Percentiles rank a stretch among this genome's conserved stretches.
These are phyloP conservation scores for Nakazawaea wickerhamii DNA, from an alignment of 805 yeast species.

Conservation along the genomic window DNA sequence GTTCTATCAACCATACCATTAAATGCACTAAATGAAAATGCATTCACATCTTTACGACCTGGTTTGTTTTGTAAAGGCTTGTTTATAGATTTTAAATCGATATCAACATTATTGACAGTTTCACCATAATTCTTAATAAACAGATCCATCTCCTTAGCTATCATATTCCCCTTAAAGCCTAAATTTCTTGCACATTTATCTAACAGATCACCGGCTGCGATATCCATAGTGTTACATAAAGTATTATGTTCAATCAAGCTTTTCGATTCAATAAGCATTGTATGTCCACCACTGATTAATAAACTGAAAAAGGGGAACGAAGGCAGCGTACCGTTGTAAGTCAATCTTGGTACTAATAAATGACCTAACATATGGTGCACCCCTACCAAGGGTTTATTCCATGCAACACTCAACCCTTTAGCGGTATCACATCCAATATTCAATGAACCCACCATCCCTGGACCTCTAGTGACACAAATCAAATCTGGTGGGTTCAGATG, in stretches of 20 bases:
- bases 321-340: slow-evolving; percentile 37
- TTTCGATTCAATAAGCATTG: slow-evolving; percentile 70
- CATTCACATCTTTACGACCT: slow-evolving; percentile 37
- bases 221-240: slow-evolving; percentile 70
- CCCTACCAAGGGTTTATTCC: slow-evolving; percentile 74
- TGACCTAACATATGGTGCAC: slow-evolving; percentile 98
- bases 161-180: slow-evolving; percentile 76
- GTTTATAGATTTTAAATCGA: slow-evolving; percentile 27
- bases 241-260: slow-evolving; percentile 64
- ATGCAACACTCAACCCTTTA: slow-evolving; percentile 77
- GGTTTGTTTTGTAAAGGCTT: slow-evolving; percentile 49
- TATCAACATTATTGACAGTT: slow-evolving; percentile 2
- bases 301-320: slow-evolving; percentile 68
- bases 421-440: slow-evolving; percentile 80
- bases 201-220: slow-evolving; percentile 89
- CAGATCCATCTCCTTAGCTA: slow-evolving; percentile 76
- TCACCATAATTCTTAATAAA: slow-evolving; percentile 32
- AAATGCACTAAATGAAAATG: slow-evolving; percentile 79
- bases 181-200: slow-evolving; percentile 89
- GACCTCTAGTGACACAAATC: slow-evolving; percentile 89
- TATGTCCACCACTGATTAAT: slow-evolving; percentile 91
- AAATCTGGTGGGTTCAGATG: slow-evolving; percentile 48
- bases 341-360: slow-evolving; percentile 58
- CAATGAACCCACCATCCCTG: slow-evolving; percentile 91
- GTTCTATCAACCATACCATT: slow-evolving; percentile 24